phyloP scores from a whole-genome alignment of 2,329 filamentous ascomycete species.

The Neoascochyta sp. region DNA sequence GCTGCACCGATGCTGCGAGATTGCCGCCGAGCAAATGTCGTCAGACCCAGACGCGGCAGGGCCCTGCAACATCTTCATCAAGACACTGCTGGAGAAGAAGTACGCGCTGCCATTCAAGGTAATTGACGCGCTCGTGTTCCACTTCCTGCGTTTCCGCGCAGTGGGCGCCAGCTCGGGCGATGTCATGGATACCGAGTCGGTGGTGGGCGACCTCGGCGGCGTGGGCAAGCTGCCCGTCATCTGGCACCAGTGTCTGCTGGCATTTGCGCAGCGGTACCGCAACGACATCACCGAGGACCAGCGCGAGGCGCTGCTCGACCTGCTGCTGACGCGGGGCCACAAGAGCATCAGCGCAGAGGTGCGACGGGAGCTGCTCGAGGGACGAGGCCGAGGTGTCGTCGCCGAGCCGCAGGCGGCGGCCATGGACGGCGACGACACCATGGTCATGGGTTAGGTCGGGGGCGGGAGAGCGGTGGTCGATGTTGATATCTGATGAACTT shows the following conservation, averaged over 20 bases:
- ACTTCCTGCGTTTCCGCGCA: slow-evolving; percentile 85
- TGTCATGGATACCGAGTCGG: slow-evolving; percentile 45
- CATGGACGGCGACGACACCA: slow-evolving; percentile 84
- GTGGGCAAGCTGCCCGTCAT: slow-evolving; percentile 75
- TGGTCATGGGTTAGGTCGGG: slow-evolving; percentile 63
- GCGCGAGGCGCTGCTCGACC: slow-evolving; percentile 81
- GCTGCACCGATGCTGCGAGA: slow-evolving; percentile 87
- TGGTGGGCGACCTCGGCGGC: slow-evolving; percentile 43
- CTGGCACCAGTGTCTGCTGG: slow-evolving; percentile 91
- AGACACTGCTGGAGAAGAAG: slow-evolving; percentile 89
- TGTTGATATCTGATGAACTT: too few species aligned
- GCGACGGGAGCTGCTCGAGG: slow-evolving; percentile 79
- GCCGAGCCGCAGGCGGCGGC: slow-evolving; percentile 54
- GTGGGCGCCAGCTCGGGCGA: slow-evolving; percentile 60
- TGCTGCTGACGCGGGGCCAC: slow-evolving; percentile 81
- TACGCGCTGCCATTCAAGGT: slow-evolving; percentile 95
- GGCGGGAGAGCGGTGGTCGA: too few species aligned
- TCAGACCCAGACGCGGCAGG: slow-evolving; percentile 81
- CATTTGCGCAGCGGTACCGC: slow-evolving; percentile 90
- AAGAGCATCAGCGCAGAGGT: slow-evolving; percentile 87
- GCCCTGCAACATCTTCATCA: slow-evolving; percentile 93
- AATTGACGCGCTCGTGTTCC: slow-evolving; percentile 90
- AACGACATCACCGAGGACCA: slow-evolving; percentile 97
- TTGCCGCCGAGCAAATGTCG: slow-evolving; percentile 84
- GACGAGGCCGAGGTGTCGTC: slow-evolving; percentile 75